Evolutionary conservation across 2,329 filamentous ascomycete species (phyloP).

Genomic region (Chaetoscypha palmicola): DNA sequence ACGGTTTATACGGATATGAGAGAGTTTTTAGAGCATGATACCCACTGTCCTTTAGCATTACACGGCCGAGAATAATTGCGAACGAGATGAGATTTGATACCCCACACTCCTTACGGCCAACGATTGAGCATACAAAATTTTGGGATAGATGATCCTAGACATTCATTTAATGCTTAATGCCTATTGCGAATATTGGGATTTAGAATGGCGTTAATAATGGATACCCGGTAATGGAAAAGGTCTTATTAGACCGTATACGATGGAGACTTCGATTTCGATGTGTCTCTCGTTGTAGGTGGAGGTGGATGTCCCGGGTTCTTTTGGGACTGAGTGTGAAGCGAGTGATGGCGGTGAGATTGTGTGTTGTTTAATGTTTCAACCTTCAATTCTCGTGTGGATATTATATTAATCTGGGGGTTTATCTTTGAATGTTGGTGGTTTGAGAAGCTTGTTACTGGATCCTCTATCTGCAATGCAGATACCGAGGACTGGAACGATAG

Average conservation of each 20-base stretch:
- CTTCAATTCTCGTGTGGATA: conserved; percentile 4
- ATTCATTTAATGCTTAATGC: neutral
- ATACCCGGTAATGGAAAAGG: neutral
- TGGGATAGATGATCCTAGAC: neutral
- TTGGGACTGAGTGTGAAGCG: neutral
- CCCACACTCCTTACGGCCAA: conserved; percentile 2
- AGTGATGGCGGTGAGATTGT: neutral
- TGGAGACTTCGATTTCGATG: neutral
- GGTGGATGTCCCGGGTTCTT: neutral
- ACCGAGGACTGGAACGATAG: too few relatives aligned
- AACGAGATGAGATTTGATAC: neutral
- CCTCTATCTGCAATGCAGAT: too few relatives aligned
- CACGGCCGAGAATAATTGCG: neutral
- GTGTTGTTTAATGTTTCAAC: conserved; percentile 2
- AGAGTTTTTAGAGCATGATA: neutral
- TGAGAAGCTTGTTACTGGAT: too few relatives aligned
- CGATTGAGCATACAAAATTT: neutral
- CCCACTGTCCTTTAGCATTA: conserved; percentile 4
- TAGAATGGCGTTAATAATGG: neutral
- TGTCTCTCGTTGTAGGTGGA: too few relatives aligned
- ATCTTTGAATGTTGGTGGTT: neutral
- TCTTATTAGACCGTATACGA: neutral
- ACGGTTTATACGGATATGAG: neutral
- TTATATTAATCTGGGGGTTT: neutral
- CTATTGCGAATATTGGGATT: neutral